These are phyloP conservation scores for Platanus orientalis DNA, from an alignment of 164 flowering plant species.

Conservation along the genomic window DNA sequence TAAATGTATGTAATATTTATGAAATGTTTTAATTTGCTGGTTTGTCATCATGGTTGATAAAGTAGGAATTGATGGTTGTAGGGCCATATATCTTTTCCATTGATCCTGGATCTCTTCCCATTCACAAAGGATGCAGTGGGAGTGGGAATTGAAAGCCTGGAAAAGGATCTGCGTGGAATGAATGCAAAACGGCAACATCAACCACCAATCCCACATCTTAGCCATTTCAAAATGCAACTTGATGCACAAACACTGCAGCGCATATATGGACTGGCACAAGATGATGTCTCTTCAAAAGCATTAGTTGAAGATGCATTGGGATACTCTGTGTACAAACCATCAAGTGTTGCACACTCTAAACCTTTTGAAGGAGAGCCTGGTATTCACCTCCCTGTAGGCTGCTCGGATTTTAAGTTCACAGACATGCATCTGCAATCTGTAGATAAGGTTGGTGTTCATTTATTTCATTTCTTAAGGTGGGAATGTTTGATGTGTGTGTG, in stretches of 20 bases:
- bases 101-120: slow-evolving; percentile 51
- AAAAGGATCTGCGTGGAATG: slow-evolving; percentile 19
- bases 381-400: slow-evolving; percentile 9
- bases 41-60: not conserved
- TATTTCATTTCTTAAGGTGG: not conserved
- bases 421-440: slow-evolving; percentile 8
- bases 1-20: not conserved
- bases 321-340: not conserved
- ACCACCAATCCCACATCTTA: slow-evolving; percentile 14
- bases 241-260: slow-evolving; percentile 15
- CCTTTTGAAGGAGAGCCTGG: slow-evolving; percentile 12
- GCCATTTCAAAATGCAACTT: slow-evolving; percentile 19
- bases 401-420: slow-evolving; percentile 8
- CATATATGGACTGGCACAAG: slow-evolving; percentile 16
- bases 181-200: slow-evolving; percentile 18
- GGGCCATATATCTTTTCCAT: slow-evolving; percentile 84
- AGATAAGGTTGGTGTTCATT: slow-evolving; percentile 30
- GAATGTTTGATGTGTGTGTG: no score
- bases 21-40: no score
- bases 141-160: slow-evolving; percentile 28
- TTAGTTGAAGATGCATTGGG: slow-evolving; percentile 11
- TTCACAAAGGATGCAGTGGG: slow-evolving; percentile 41
- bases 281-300: slow-evolving; percentile 13
- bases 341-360: slow-evolving; percentile 13
- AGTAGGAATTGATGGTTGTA: slow-evolving; percentile 18